phyloP scores from a whole-genome alignment of 1,284 basidiomycete genomes.

The Microbotryomycetes sp. region DNA sequence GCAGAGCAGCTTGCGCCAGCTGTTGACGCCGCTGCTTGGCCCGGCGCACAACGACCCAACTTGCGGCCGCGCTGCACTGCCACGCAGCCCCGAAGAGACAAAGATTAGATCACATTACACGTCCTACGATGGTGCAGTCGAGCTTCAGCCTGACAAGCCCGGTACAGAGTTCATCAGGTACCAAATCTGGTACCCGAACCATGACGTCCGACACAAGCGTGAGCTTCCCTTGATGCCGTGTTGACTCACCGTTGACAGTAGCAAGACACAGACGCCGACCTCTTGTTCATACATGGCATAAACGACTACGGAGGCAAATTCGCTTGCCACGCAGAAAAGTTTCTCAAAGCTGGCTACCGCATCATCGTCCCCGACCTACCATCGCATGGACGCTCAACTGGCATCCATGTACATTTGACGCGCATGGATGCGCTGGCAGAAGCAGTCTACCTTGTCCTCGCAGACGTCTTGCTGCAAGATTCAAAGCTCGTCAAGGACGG shows the following conservation, averaged over 20 bases:
- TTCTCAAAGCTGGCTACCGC: conserved; percentile 33
- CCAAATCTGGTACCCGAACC: conserved; percentile 32
- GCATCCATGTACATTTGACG: conserved; percentile 29
- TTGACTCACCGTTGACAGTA: too few species aligned
- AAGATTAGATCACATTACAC: conserved; percentile 11
- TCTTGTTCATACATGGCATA: conserved; percentile 25
- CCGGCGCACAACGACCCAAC: conserved; percentile 20
- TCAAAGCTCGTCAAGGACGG: neutral
- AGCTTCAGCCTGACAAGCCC: neutral
- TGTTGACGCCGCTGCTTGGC: neutral
- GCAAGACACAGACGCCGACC: conserved; percentile 12
- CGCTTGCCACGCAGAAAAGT: conserved; percentile 23
- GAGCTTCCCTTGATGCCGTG: conserved; percentile 6
- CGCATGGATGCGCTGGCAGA: conserved; percentile 18
- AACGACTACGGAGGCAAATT: conserved; percentile 35
- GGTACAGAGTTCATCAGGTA: conserved; percentile 18
- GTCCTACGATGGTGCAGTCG: conserved; percentile 19
- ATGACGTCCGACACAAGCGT: neutral
- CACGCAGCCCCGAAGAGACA: conserved; percentile 21
- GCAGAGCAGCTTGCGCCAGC: conserved; percentile 1
- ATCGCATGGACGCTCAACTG: conserved; percentile 32
- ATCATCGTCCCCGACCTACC: conserved; percentile 32
- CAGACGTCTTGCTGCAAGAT: conserved; percentile 21
- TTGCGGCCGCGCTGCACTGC: conserved; percentile 24
- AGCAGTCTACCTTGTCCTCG: conserved; percentile 30